Percentiles rank a stretch among this genome's conserved stretches.
Evolutionary conservation across 495 filamentous ascomycete genomes (phyloP).

Genomic region (Friedmanniomyces endolithicus): DNA sequence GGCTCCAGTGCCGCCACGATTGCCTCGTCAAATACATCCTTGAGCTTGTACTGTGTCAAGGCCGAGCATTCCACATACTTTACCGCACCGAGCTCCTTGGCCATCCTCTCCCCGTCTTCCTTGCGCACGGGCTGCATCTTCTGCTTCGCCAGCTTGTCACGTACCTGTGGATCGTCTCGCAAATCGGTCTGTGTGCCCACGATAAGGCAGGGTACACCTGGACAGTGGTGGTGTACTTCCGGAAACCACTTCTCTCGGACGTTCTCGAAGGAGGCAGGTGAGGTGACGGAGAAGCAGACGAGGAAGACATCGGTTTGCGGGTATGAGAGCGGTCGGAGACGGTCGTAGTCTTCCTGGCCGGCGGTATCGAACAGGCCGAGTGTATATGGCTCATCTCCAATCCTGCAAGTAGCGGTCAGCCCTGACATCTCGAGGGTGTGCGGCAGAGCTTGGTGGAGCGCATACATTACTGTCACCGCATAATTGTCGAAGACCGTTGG

Average conservation of each 20-base stretch:
- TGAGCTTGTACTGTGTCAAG: slow-evolving; percentile 93
- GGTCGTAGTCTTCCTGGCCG: slow-evolving; percentile 98
- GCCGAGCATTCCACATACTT: slow-evolving; percentile 99
- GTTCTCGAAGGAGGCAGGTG: slow-evolving; percentile 98
- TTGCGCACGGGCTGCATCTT: slow-evolving; percentile 85
- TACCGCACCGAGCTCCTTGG: slow-evolving; percentile 86
- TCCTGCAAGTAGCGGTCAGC: slow-evolving; percentile 44
- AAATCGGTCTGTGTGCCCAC: slow-evolving; percentile 97
- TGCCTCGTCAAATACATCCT: slow-evolving; percentile 95
- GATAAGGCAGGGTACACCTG: slow-evolving; percentile 93
- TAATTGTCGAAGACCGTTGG: slow-evolving; percentile 99
- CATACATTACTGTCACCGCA: slow-evolving; percentile 98
- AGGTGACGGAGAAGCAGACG: slow-evolving; percentile 96
- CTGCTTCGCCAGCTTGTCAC: slow-evolving; percentile 86
- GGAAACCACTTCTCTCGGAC: slow-evolving; percentile 99
- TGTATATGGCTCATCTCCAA: slow-evolving; percentile 97
- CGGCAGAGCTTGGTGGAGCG: slow-evolving; percentile 19
- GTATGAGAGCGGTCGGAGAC: slow-evolving; percentile 89
- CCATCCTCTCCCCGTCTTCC: slow-evolving; percentile 91
- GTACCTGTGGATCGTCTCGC: slow-evolving; percentile 74
- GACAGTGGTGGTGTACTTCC: slow-evolving; percentile 96
- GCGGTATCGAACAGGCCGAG: slow-evolving; percentile 96
- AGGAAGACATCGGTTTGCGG: slow-evolving; percentile 98
- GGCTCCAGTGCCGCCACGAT: slow-evolving; percentile 35
- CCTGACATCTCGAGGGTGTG: slow-evolving; percentile 7